A percentile compares a stretch with the other conserved stretches of the same genome.
Evolutionary conservation across 257 asterid species (phyloP).

Genomic region (Lavandula angustifolia): DNA sequence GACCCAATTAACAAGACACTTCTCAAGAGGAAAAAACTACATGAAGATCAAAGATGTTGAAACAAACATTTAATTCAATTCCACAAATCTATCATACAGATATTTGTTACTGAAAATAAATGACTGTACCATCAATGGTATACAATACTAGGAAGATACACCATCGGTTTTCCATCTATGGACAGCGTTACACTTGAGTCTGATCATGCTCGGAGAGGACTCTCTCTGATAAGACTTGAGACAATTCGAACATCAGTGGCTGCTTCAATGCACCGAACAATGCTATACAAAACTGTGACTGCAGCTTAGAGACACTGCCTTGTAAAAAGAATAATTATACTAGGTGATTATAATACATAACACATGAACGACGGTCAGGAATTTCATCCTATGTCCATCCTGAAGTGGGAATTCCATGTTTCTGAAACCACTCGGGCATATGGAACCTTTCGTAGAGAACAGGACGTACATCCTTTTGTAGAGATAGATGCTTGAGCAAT

Average conservation of each 20-base stretch:
- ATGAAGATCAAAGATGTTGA: too few species aligned
- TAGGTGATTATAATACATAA: conserved; percentile 19
- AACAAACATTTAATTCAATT: too few species aligned
- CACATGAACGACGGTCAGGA: conserved; percentile 18
- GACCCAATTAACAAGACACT: conserved; percentile 3
- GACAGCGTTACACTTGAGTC: conserved; percentile 39
- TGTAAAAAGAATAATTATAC: conserved; percentile 42
- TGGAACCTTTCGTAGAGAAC: conserved; percentile 75
- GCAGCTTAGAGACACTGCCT: conserved; percentile 41
- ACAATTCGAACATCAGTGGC: conserved; percentile 30
- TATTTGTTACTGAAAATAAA: conserved; percentile 31
- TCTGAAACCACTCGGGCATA: conserved; percentile 93
- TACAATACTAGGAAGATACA: conserved; percentile 35
- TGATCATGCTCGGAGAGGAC: conserved; percentile 25
- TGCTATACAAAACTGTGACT: conserved; percentile 43
- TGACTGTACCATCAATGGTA: conserved; percentile 32
- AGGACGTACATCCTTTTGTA: conserved; percentile 76
- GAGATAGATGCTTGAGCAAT: conserved; percentile 79
- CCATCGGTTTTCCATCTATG: conserved; percentile 36
- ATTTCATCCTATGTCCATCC: conserved; percentile 50
- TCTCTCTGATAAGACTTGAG: conserved; percentile 25
- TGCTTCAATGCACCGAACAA: conserved; percentile 38
- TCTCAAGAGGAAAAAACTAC: conserved; percentile 2
- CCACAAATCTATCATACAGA: too few species aligned
- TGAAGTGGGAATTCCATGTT: conserved; percentile 78